phyloP scores from a whole-genome alignment of 768 basidiomycete species.

The Crucibulum laeve region DNA sequence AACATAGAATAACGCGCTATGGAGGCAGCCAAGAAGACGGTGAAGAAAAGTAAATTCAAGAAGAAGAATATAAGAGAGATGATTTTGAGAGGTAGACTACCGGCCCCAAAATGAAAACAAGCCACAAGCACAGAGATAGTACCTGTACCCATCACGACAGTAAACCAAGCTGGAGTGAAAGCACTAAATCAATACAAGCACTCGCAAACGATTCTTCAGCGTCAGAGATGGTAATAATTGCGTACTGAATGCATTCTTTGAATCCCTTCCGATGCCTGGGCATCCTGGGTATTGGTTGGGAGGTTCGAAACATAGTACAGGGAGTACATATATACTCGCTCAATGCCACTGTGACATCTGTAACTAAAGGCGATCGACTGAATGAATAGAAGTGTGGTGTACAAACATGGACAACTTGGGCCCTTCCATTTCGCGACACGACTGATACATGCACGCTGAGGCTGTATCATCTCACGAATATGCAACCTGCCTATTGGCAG shows the following conservation, averaged over 20 bases:
- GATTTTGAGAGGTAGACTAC: conserved; percentile 23
- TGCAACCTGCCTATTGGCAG: too few relatives aligned
- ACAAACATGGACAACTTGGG: too few relatives aligned
- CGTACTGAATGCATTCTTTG: conserved; percentile 5
- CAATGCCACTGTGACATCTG: too few relatives aligned
- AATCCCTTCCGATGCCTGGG: neutral
- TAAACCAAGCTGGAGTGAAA: conserved; percentile 55
- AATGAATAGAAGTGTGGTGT: too few relatives aligned
- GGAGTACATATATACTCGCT: too few relatives aligned
- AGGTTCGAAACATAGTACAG: too few relatives aligned
- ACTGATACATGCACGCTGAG: too few relatives aligned
- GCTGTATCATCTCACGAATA: too few relatives aligned
- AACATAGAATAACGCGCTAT: neutral
- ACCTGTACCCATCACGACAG: conserved; percentile 55
- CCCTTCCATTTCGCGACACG: too few relatives aligned
- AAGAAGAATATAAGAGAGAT: conserved; percentile 45
- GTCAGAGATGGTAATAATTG: neutral
- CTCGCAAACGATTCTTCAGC: neutral
- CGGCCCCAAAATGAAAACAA: conserved; percentile 42
- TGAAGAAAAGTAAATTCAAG: conserved; percentile 51
- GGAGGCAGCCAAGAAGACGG: conserved; percentile 16
- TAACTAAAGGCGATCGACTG: too few relatives aligned
- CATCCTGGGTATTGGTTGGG: too few relatives aligned
- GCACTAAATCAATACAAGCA: conserved; percentile 14
- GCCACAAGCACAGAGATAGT: conserved; percentile 41